Base-by-base conservation (phyloP, 1,284 basidiomycete species). In the Earliella scabrosa region DNA sequence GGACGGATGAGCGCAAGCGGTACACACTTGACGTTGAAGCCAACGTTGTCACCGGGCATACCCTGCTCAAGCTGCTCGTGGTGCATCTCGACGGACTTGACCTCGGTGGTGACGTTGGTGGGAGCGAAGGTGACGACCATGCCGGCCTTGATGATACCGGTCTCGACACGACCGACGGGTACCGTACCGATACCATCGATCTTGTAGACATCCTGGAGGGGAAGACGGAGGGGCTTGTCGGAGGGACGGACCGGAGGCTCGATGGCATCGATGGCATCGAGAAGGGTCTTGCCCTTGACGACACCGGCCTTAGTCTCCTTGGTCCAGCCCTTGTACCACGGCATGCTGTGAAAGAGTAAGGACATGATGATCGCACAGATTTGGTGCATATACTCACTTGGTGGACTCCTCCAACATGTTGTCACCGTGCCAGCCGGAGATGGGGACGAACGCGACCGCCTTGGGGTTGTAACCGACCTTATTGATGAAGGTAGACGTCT, bases 391-490 rank as follows among this genome's bases (percentile, higher is more conserved):
- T 45, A 76, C 87, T 57, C 74, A 93, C 92, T 97, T 97, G 80
- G 74, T 10, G 66, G 95, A 95, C 79, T 95, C 92, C 86, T 99
- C 97, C 81, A 99, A 86, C 97, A 99, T 99, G 93, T 99, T 99
- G 90, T 99, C 97, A 77, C 97, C 97, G 87, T 98, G 95, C 97
- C 97, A 99, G 70, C 97, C 97, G 62, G 97, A 99, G 82, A 99
- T 98, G 74, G 97, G 97, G 67, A 99, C 97, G 84, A 99, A 99
- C 67, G 97, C 87, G 67, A 99, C 96, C 56, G 87, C 75, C 88
- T 98, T 98, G 77, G 97, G 97, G 91, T 99, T 98, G 90, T 97
- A 99, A 64, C 97, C 97, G 77, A 99, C 97, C 90, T 99, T 99
- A 90, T 99, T 99, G 82, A 99, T 98, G 89, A 99, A 99, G 79